Evolutionary conservation across 129 eudicot genomes (phyloP).

Genomic region (Chrysanthemum lavandulifolium): DNA sequence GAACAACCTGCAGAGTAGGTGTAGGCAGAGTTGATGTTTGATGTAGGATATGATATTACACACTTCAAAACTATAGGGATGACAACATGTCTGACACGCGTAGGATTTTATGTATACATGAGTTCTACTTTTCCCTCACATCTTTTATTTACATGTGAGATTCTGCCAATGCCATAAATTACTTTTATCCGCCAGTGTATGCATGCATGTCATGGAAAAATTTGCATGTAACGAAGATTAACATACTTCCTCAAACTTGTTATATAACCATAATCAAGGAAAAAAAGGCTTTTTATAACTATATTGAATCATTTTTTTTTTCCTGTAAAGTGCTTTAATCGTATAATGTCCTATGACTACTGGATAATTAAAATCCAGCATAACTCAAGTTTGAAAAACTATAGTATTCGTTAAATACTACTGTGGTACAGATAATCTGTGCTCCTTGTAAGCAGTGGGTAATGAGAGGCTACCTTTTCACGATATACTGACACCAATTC

Average conservation of each 20-base stretch:
- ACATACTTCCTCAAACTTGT: no score
- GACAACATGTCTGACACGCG: not conserved
- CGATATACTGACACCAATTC: slow-evolving; percentile 86
- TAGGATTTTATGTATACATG: slow-evolving; percentile 5
- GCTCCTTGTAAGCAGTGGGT: slow-evolving; percentile 10
- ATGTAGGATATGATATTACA: no score
- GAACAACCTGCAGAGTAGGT: slow-evolving; percentile 73
- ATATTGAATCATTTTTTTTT: not conserved
- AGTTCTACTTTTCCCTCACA: not conserved
- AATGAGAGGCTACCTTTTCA: slow-evolving; percentile 66
- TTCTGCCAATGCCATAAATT: not conserved
- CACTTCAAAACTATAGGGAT: not conserved
- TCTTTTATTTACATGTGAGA: slow-evolving; percentile 4
- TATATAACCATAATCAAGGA: no score
- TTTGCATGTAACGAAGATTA: no score
- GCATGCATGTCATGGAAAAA: not conserved
- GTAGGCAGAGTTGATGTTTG: not conserved
- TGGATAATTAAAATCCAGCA: not conserved
- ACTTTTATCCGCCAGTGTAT: not conserved
- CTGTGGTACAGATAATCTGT: not conserved
- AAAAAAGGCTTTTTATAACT: no score
- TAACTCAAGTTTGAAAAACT: slow-evolving; percentile 9
- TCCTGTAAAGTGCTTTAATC: not conserved
- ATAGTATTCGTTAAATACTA: slow-evolving; percentile 2
- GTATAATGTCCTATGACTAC: not conserved